These are phyloP conservation scores for Amaranthus cruentus DNA, from an alignment of 148 eudicot species.

Conservation along the genomic window DNA sequence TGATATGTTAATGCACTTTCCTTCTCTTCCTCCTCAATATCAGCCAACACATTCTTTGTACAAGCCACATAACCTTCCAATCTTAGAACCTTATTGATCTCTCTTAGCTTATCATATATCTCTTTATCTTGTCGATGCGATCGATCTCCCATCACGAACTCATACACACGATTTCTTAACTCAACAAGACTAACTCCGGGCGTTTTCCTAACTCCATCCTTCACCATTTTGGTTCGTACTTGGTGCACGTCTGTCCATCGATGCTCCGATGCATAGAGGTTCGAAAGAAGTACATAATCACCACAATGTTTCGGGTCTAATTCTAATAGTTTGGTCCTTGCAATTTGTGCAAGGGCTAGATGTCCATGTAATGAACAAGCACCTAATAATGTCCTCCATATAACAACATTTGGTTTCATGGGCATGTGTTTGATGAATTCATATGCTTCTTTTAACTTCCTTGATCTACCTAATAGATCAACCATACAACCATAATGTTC, in stretches of 20 bases:
- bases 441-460: conserved; percentile 56
- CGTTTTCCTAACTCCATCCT: conserved; percentile 55
- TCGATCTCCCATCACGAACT: conserved; percentile 77
- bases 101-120: conserved; percentile 50
- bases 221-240: conserved; percentile 47
- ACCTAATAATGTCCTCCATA: conserved; percentile 80
- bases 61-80: conserved; percentile 64
- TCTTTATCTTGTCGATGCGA: conserved; percentile 55
- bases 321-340: conserved; percentile 41
- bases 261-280: conserved; percentile 66
- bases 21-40: conserved; percentile 85
- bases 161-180: conserved; percentile 54
- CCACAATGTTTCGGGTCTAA: conserved; percentile 79
- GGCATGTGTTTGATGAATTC: conserved; percentile 58
- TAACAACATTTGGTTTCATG: conserved; percentile 51
- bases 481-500: conserved; percentile 85
- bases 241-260: conserved; percentile 72
- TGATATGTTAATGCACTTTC: conserved; percentile 74
- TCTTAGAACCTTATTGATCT: conserved; percentile 55
- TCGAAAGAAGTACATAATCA: conserved; percentile 73
- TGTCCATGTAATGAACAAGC: conserved; percentile 56
- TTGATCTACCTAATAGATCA: conserved; percentile 65
- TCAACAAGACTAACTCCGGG: conserved; percentile 73
- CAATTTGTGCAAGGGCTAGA: conserved; percentile 44
- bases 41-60: conserved; percentile 61